phyloP scores from a whole-genome alignment of 2,329 filamentous ascomycete genomes.

The Stemphylium lycopersici region DNA sequence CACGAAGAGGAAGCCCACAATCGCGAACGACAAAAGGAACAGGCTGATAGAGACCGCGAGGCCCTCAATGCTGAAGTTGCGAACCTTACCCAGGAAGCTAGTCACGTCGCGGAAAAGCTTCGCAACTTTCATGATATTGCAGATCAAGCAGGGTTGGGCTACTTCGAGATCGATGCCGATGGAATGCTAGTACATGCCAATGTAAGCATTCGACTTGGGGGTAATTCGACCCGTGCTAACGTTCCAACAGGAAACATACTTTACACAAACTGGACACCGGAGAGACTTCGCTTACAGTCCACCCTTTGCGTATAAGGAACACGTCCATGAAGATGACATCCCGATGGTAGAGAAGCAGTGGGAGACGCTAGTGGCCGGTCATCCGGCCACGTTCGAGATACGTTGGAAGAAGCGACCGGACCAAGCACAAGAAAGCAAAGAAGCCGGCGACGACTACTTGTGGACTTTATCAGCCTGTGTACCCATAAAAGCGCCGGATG shows the following conservation, averaged over 20 bases:
- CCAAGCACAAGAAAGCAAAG: not conserved
- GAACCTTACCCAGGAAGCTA: slow-evolving; percentile 14
- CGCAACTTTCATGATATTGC: slow-evolving; percentile 16
- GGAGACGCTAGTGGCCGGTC: slow-evolving; percentile 25
- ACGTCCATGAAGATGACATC: slow-evolving; percentile 11
- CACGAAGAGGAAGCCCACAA: slow-evolving; percentile 21
- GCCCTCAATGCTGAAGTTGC: slow-evolving; percentile 20
- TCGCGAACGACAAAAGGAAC: slow-evolving; percentile 20
- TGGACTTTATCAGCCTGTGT: slow-evolving; percentile 33
- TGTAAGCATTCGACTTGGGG: not conserved
- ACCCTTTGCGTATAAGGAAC: slow-evolving; percentile 14
- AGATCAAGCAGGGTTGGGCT: slow-evolving; percentile 16
- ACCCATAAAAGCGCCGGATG: slow-evolving; percentile 23
- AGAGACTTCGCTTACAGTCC: slow-evolving; percentile 2
- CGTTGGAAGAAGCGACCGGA: slow-evolving; percentile 26
- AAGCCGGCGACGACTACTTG: slow-evolving; percentile 5
- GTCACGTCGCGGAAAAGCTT: slow-evolving; percentile 8
- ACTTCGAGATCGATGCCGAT: slow-evolving; percentile 17
- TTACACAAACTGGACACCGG: slow-evolving; percentile 12
- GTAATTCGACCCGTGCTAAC: not conserved
- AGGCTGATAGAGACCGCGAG: slow-evolving; percentile 21
- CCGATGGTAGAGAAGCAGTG: slow-evolving; percentile 13
- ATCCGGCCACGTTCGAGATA: slow-evolving; percentile 34
- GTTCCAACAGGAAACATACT: slow-evolving; percentile 9
- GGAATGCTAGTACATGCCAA: slow-evolving; percentile 19